These are phyloP conservation scores for Sicyos edulis DNA, from an alignment of 306 rosid genomes.

Conservation along the genomic window DNA sequence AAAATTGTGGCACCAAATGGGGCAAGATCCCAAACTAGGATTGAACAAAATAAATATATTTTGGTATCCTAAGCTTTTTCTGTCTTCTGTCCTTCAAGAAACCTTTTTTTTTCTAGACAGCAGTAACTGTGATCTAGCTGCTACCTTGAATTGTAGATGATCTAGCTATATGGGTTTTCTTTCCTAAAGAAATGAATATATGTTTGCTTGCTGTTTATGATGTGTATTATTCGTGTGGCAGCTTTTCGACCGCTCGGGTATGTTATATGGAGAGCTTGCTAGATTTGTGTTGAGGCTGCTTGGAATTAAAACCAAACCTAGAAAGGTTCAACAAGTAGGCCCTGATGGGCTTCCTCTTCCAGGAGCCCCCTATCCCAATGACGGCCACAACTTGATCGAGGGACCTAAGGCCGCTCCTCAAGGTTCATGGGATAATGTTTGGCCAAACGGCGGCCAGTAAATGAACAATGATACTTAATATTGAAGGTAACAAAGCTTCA, in stretches of 20 bases:
- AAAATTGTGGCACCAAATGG: too few species aligned
- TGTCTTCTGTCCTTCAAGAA: too few species aligned
- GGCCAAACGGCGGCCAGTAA: slow-evolving; percentile 48
- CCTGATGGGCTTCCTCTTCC: slow-evolving; percentile 55
- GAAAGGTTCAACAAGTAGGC: slow-evolving; percentile 43
- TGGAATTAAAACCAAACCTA: slow-evolving; percentile 54
- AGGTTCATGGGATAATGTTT: slow-evolving; percentile 87
- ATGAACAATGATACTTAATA: slow-evolving; percentile 19
- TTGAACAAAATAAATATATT: too few species aligned
- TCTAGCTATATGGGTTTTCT: neutral
- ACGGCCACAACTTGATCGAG: slow-evolving; percentile 48
- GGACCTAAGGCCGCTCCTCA: slow-evolving; percentile 61
- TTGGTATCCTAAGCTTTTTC: too few species aligned
- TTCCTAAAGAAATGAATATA: neutral
- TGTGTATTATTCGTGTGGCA: slow-evolving; percentile 28
- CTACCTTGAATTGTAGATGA: neutral
- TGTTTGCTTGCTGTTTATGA: neutral
- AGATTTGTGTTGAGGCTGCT: slow-evolving; percentile 74
- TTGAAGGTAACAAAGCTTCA: neutral
- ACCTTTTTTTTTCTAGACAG: too few species aligned
- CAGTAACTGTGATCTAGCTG: neutral
- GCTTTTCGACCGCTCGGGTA: slow-evolving; percentile 85
- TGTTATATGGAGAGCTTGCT: slow-evolving; percentile 89
- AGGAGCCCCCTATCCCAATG: slow-evolving; percentile 34
- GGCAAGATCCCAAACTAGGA: too few species aligned